These are phyloP conservation scores for Mediolabrus comicus DNA, from an alignment of 108 stramenopile genomes.

Conservation along the genomic window DNA sequence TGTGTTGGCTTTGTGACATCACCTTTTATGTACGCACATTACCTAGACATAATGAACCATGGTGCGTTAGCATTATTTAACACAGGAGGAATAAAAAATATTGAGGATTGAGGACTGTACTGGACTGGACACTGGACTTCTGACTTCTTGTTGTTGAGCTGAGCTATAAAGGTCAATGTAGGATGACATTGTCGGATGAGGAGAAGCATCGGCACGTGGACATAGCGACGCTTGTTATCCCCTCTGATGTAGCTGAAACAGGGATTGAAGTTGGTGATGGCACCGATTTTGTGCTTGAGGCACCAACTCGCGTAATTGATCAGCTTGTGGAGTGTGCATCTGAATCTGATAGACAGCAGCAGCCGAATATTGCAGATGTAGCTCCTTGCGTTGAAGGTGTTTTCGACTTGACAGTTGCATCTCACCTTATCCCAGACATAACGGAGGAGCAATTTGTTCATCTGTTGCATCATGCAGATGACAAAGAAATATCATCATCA, in stretches of 20 bases:
- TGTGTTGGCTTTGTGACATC: too few relatives aligned
- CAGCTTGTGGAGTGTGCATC: conserved; percentile 19
- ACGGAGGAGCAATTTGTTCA: conserved; percentile 34
- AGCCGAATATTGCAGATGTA: neutral
- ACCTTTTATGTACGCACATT: too few relatives aligned
- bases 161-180: too few relatives aligned
- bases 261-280: conserved; percentile 30
- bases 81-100: too few relatives aligned
- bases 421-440: conserved; percentile 22
- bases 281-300: conserved; percentile 23
- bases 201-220: neutral
- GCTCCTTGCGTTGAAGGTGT: conserved; percentile 18
- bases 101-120: too few relatives aligned
- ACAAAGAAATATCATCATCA: conserved; percentile 4
- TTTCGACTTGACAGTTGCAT: conserved; percentile 21
- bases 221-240: conserved; percentile 29
- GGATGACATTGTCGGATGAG: too few relatives aligned
- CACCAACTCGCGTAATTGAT: conserved; percentile 27
- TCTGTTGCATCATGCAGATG: conserved; percentile 28
- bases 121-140: too few relatives aligned
- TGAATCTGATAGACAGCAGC: neutral
- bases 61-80: too few relatives aligned
- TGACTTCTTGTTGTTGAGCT: too few relatives aligned
- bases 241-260: conserved; percentile 7
- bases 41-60: too few relatives aligned